Evolutionary conservation across 768 basidiomycete genomes (phyloP), one percentile per base, ranked within the genome.

Genomic region (Boletus speciosus): DNA sequence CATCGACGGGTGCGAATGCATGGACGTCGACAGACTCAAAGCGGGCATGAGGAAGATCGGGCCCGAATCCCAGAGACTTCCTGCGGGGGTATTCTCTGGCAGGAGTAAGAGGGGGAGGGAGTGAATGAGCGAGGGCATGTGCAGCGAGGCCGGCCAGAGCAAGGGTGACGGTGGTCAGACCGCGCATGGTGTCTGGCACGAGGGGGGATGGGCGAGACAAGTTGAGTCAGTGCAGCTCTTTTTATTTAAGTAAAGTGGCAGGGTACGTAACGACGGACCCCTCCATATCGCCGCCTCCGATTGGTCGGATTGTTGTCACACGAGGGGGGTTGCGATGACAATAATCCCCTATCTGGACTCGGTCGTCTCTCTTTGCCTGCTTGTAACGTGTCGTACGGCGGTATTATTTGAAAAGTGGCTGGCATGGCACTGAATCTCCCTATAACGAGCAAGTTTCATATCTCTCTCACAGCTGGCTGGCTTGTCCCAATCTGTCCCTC

Each of bases 51-150:
- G 84, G 81, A 57, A 86, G 86, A 16, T 78, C 73, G 6, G 93
- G 93, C 1, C 95, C 95, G 67, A 96, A 97, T 23, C 86, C 85
- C 51, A 98, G 80, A 0, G 95, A 82, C 86, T 98, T 97, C 65
- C 95, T 84, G 49, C 72, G 73, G 12, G 34, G 0, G 12, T 15
- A 1, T 1, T 32, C 21, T 12, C 1, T 51, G 2, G 50, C 1
- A 9, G 61, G 53, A 1, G 54, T 36, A 50, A 51, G 21, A 0
- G 58, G 63, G 0, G 61, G 60, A 9, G 68, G 70, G 0, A 45
- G 3, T 0, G 71, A 61, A 61, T 81, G 81, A 12, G 79, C 81
- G 56, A 80, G 73, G 47, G 78, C 76, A 57, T 73, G 72, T 63
- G 82, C 81, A 39, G 84, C 82, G 58, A 86, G 77, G 64, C 81